These are phyloP conservation scores for Yarrowia divulgata DNA, from an alignment of 805 yeast species.

Conservation along the genomic window DNA sequence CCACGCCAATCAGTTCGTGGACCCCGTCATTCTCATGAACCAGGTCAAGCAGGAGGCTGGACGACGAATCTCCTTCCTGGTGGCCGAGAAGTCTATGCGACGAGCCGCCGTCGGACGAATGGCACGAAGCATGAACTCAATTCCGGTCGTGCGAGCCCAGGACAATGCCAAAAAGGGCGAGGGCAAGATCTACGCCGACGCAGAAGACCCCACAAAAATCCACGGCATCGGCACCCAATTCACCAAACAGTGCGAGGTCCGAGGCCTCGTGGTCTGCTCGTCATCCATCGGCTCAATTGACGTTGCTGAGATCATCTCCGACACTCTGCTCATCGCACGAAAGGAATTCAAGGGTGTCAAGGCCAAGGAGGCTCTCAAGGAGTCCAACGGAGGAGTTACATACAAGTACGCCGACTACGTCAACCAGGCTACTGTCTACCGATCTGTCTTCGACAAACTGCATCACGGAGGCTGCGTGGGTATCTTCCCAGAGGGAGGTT, in stretches of 20 bases:
- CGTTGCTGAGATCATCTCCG: slow-evolving; percentile 70
- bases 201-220: slow-evolving; percentile 58
- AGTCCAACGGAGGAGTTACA: slow-evolving; percentile 55
- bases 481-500: slow-evolving; percentile 97
- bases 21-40: slow-evolving; percentile 81
- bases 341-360: slow-evolving; percentile 70
- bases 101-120: slow-evolving; percentile 74
- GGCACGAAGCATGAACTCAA: slow-evolving; percentile 77
- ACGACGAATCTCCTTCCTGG: slow-evolving; percentile 77
- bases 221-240: slow-evolving; percentile 74
- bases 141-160: slow-evolving; percentile 93
- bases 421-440: slow-evolving; percentile 84
- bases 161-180: slow-evolving; percentile 74
- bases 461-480: slow-evolving; percentile 84
- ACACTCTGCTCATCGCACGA: slow-evolving; percentile 70
- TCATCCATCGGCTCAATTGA: slow-evolving; percentile 78
- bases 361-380: slow-evolving; percentile 55
- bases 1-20: slow-evolving; percentile 95
- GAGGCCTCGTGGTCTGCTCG: slow-evolving; percentile 79
- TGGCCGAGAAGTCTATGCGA: slow-evolving; percentile 80
- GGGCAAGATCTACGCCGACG: slow-evolving; percentile 69
- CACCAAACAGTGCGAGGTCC: slow-evolving; percentile 64
- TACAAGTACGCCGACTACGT: slow-evolving; percentile 82
- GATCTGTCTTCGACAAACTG: slow-evolving; percentile 82
- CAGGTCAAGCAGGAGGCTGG: slow-evolving; percentile 73